Evolutionary conservation across 2,329 filamentous ascomycete genomes (phyloP), one percentile per base, ranked within the genome.

Genomic region (Keithomyces neogunnii): DNA sequence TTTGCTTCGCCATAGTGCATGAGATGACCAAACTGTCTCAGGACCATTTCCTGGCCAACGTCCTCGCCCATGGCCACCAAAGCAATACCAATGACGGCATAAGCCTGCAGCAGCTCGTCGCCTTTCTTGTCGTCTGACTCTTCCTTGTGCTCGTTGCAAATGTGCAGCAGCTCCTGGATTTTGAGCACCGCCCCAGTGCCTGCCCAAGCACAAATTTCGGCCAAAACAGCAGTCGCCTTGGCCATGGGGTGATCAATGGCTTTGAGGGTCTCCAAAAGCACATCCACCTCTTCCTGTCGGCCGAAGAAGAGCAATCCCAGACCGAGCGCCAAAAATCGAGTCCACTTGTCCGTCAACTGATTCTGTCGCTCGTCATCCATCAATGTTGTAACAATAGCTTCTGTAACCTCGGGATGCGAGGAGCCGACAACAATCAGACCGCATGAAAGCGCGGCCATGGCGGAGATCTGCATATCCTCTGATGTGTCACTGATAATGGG

Each of bases 1-100:
- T 99, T 97, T 65, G 91, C 80, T 69, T 96, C 92, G 57, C 95
- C 93, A 63, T 99, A 99, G 73, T 99, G 93, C 93, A 99, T 99
- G 54, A 99, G 78, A 68, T 99, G 93, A 47, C 91, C 93, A 62
- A 99, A 97, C 65, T 96, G 93, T 53, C 93, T 86, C 40, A 99
- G 79, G 9, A 97, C 91, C 93, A 99, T 99, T 66, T 99, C 93
- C 68, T 99, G 93, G 4, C 95, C 95, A 51, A 99, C 85, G 53
- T 99, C 95, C 68, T 99, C 93, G 54, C 93, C 93, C 93, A 99
- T 99, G 13, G 92, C 86, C 52, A 99, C 93, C 50, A 99, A 75
- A 10, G 89, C 92, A 53, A 99, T 84, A 60, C 93, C 95, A 52
- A 99, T 80, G 3, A 99, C 92, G 51, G 93, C 93, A 65, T 99